phyloP scores from a whole-genome alignment of 225 moss, liverwort and hornwort genomes.

The Asterella californica region DNA sequence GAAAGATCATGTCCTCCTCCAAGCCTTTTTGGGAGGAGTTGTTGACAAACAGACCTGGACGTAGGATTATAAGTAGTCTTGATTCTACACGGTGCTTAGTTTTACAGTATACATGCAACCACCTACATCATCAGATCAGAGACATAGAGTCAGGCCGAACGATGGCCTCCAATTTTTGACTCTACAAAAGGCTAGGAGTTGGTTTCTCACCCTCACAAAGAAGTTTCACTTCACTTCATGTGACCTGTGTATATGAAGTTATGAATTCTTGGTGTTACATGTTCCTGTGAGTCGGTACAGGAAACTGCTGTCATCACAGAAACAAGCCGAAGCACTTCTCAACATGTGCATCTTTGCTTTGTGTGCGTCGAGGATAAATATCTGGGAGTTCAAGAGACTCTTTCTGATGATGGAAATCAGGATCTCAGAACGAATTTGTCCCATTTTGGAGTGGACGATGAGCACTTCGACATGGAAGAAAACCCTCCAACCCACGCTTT shows the following conservation, averaged over 20 bases:
- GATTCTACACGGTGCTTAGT: not conserved
- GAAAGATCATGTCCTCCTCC: not conserved
- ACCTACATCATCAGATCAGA: not conserved
- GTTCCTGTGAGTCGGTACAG: not conserved
- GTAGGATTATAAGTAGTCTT: not conserved
- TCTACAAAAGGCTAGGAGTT: constrained; percentile 6
- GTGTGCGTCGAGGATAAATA: not conserved
- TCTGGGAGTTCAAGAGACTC: too few relatives aligned
- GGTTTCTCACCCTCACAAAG: not conserved
- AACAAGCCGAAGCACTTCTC: not conserved
- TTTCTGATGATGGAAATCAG: too few relatives aligned
- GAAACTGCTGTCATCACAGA: not conserved
- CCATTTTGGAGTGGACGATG: too few relatives aligned
- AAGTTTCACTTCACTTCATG: not conserved
- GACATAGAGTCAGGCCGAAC: constrained; percentile 7
- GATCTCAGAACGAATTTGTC: not conserved
- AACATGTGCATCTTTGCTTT: not conserved
- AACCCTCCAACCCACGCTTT: not conserved
- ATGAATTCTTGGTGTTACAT: not conserved
- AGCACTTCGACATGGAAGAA: not conserved
- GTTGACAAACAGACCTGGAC: not conserved
- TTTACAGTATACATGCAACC: not conserved
- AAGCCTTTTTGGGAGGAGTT: not conserved
- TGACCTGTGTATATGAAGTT: not conserved
- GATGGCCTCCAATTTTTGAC: constrained; percentile 21